Conservation (phyloP, 2,329 filamentous ascomycete species). For the Fusarium praegraminearum region DNA sequence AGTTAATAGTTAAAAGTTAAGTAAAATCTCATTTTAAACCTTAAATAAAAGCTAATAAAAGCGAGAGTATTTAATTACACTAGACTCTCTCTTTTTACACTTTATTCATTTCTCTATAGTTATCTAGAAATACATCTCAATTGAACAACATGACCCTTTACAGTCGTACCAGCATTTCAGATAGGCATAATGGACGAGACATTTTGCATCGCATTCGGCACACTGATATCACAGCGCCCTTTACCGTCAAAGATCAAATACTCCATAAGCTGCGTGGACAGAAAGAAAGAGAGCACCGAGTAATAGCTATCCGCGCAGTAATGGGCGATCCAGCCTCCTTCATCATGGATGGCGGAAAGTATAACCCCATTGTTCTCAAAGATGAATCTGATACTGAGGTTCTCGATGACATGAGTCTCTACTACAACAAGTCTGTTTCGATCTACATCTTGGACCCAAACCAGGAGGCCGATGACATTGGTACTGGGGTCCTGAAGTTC, state of each 20-base stretch:
- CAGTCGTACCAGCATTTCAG: too few relatives aligned
- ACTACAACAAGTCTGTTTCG: conserved; percentile 7
- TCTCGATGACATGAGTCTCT: not conserved
- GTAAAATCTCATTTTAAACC: too few relatives aligned
- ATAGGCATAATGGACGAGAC: too few relatives aligned
- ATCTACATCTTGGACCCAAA: conserved; percentile 7
- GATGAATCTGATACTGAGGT: too few relatives aligned
- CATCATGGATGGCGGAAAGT: not conserved
- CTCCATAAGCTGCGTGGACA: conserved; percentile 4
- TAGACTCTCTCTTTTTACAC: too few relatives aligned
- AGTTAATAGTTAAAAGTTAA: too few relatives aligned
- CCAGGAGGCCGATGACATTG: not conserved
- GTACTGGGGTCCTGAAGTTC: not conserved
- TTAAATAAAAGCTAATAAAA: too few relatives aligned
- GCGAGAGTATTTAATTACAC: too few relatives aligned
- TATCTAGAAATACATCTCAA: fast-evolving
- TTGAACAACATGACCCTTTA: too few relatives aligned
- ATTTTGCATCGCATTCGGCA: too few relatives aligned
- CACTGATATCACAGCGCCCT: too few relatives aligned
- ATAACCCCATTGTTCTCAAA: not conserved
- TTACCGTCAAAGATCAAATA: not conserved
- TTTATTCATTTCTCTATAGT: too few relatives aligned
- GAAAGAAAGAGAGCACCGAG: not conserved
- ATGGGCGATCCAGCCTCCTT: fast-evolving
- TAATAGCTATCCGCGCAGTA: fast-evolving